Evolutionary conservation across 2,329 filamentous ascomycete species (phyloP).

Genomic region (Plectosphaerella sp.): DNA sequence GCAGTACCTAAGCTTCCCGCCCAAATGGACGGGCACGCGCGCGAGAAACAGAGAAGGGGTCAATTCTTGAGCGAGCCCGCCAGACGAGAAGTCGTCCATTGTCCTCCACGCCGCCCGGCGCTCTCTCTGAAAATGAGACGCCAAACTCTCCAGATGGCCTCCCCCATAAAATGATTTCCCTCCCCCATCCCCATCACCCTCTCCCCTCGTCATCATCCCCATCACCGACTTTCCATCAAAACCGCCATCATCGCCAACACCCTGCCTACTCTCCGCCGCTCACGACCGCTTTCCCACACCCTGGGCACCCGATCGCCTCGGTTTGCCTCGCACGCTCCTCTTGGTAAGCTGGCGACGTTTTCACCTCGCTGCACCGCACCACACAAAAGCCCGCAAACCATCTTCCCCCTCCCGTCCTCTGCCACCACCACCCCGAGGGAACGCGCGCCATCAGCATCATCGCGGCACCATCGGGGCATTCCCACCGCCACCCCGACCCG

Average conservation of each 20-base stretch:
- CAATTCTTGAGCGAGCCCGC: slow-evolving; percentile 14
- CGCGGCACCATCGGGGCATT: background rate
- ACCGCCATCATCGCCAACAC: slow-evolving; percentile 5
- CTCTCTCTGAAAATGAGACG: slow-evolving; percentile 26
- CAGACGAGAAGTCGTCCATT: slow-evolving; percentile 16
- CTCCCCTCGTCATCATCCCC: slow-evolving; percentile 10
- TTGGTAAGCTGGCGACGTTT: background rate
- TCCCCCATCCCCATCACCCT: slow-evolving; percentile 13
- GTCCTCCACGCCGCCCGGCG: slow-evolving; percentile 14
- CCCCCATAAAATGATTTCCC: slow-evolving; percentile 27
- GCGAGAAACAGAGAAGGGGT: slow-evolving; percentile 13
- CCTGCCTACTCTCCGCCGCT: slow-evolving; percentile 2
- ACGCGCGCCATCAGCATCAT: background rate
- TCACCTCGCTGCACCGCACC: too few species aligned
- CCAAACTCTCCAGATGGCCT: slow-evolving; percentile 28
- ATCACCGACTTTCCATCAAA: background rate
- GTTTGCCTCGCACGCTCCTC: slow-evolving; percentile 4
- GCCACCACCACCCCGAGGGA: background rate
- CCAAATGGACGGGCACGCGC: slow-evolving; percentile 5
- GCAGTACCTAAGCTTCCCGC: slow-evolving; percentile 4
- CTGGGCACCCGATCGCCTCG: background rate
- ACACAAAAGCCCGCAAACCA: background rate
- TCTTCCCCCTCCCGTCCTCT: background rate
- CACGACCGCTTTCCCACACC: slow-evolving; percentile 4
- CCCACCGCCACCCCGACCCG: background rate